Evolutionary conservation across 371 early-diverging fungal genomes (phyloP).

Genomic region (Massospora cicadina): DNA sequence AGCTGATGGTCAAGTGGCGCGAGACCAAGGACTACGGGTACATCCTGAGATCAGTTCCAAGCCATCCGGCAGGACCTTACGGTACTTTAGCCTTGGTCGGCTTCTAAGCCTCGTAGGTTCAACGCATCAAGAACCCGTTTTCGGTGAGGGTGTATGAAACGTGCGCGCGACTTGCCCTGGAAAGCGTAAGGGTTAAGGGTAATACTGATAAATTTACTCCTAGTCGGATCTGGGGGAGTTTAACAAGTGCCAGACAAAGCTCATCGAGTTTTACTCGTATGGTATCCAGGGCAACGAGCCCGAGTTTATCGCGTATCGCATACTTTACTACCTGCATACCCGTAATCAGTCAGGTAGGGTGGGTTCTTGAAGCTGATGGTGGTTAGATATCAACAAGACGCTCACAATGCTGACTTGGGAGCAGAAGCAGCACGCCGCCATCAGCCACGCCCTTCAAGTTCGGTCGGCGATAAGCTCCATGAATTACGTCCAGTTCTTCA

Average conservation of each 20-base stretch:
- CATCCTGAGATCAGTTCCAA: conserved; percentile 90
- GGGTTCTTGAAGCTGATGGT: not conserved
- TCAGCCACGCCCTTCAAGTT: conserved; percentile 67
- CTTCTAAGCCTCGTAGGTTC: conserved; percentile 31
- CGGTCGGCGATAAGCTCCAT: conserved; percentile 53
- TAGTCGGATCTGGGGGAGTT: conserved; percentile 88
- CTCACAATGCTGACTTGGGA: conserved; percentile 37
- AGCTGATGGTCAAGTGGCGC: conserved; percentile 58
- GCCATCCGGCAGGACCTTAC: conserved; percentile 88
- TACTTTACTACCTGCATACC: conserved; percentile 79
- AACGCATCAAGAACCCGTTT: conserved; percentile 76
- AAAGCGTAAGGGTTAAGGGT: conserved; percentile 32
- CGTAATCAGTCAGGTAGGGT: conserved; percentile 53
- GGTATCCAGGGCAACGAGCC: conserved; percentile 43
- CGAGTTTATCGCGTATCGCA: conserved; percentile 83
- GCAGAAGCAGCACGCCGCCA: conserved; percentile 31
- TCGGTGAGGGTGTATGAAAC: conserved; percentile 86
- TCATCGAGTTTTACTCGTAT: conserved; percentile 59
- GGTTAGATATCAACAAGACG: conserved; percentile 53
- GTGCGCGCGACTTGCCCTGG: conserved; percentile 85
- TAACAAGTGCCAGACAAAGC: conserved; percentile 89
- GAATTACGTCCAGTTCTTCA: conserved; percentile 69
- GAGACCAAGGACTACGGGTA: conserved; percentile 67
- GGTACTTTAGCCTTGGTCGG: conserved; percentile 19
- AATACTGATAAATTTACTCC: not conserved